These are phyloP conservation scores for Chaetomium globosum DNA, from an alignment of 2,329 filamentous ascomycete species.

Conservation along the genomic window DNA sequence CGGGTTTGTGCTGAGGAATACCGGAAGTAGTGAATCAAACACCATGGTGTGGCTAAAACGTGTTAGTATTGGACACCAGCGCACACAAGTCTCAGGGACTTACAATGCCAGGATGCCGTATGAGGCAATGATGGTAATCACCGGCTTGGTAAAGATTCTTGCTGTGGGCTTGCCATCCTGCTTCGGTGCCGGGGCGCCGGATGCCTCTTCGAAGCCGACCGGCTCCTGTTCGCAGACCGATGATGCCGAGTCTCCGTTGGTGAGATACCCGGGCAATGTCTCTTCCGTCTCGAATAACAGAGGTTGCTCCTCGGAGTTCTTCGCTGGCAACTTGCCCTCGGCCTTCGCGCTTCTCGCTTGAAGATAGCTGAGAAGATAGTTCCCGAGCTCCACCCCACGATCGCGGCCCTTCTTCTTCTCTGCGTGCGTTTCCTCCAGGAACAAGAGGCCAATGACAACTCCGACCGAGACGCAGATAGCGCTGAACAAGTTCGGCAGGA, in stretches of 20 bases:
- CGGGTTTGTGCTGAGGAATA: conserved; percentile 76
- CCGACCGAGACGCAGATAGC: conserved; percentile 75
- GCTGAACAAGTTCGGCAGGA: conserved; percentile 90
- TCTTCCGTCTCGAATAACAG: conserved; percentile 58
- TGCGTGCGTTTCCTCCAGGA: conserved; percentile 91
- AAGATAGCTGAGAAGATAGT: conserved; percentile 62
- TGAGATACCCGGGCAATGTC: conserved; percentile 69
- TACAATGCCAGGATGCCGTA: conserved; percentile 95
- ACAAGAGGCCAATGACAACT: conserved; percentile 76
- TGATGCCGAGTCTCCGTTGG: conserved; percentile 58
- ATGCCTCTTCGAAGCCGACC: conserved; percentile 41
- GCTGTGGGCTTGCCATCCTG: conserved; percentile 25
- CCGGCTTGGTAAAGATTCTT: conserved; percentile 78
- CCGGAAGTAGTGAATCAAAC: conserved; percentile 89
- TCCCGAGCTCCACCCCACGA: conserved; percentile 73
- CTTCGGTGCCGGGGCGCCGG: conserved; percentile 28
- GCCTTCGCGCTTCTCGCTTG: conserved; percentile 43
- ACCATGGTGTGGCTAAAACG: conserved; percentile 84
- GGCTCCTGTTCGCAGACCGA: conserved; percentile 43
- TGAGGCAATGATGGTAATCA: conserved; percentile 83
- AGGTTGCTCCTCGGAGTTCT: conserved; percentile 41
- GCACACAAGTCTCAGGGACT: conserved; percentile 47
- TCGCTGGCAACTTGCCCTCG: conserved; percentile 43
- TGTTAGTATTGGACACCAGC: background rate
- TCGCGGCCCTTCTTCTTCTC: conserved; percentile 78